Percentiles rank a stretch among this genome's conserved stretches.
These are phyloP conservation scores for Penstemon davidsonii DNA, from an alignment of 257 asterid species.

Conservation along the genomic window DNA sequence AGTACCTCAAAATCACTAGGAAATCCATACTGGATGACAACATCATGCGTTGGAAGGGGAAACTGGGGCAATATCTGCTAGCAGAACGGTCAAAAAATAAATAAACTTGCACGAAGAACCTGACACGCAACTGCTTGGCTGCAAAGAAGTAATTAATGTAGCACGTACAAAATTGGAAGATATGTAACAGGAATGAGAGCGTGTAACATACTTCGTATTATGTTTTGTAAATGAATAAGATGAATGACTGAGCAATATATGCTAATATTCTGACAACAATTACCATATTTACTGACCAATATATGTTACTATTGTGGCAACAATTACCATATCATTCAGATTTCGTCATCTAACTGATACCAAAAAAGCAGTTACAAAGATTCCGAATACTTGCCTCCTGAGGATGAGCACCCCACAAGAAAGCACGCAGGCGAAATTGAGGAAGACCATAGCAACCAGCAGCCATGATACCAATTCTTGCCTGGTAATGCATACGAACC, in stretches of 20 bases:
- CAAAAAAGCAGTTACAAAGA: background rate
- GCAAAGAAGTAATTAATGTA: background rate
- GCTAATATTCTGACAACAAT: background rate
- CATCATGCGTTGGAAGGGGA: conserved; percentile 57
- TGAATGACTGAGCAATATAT: background rate
- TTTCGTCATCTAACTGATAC: background rate
- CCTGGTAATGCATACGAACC: conserved; percentile 50
- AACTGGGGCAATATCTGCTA: conserved; percentile 52
- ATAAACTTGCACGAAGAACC: background rate
- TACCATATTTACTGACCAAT: background rate
- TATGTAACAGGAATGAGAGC: background rate
- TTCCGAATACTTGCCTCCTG: conserved; percentile 38
- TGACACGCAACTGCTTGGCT: conserved; percentile 7
- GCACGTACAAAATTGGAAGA: background rate
- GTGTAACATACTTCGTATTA: background rate
- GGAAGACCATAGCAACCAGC: conserved; percentile 62
- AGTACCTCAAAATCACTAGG: conserved; percentile 55
- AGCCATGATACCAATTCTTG: conserved; percentile 61
- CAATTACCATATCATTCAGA: conserved; percentile 1
- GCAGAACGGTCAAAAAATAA: conserved; percentile 18
- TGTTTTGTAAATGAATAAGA: background rate
- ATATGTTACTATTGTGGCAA: background rate
- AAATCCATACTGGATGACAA: conserved; percentile 42
- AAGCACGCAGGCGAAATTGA: conserved; percentile 53
- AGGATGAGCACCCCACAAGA: conserved; percentile 54